Percentiles rank a stretch among this genome's conserved stretches.
Evolutionary conservation across 2,329 filamentous ascomycete species (phyloP).

Genomic region (Aspergillus neoniger): DNA sequence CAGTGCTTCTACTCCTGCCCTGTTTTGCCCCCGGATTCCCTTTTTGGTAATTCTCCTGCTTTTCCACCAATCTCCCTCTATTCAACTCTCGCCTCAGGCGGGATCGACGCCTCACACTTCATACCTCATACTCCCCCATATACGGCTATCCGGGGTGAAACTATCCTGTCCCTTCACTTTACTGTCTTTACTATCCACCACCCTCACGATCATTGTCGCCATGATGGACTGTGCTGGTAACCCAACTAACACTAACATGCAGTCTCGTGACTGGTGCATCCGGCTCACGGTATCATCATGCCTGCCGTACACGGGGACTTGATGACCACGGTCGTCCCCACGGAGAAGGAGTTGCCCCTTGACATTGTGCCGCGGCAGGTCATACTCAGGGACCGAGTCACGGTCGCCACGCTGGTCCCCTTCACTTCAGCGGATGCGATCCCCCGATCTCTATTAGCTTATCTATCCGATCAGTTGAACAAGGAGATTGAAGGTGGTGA

Average conservation of each 20-base stretch:
- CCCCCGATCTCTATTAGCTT: slow-evolving; percentile 71
- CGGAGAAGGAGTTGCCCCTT: slow-evolving; percentile 58
- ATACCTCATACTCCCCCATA: not conserved
- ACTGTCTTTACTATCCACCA: no score
- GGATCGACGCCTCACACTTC: no score
- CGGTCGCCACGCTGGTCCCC: slow-evolving; percentile 79
- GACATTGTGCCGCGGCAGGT: slow-evolving; percentile 74
- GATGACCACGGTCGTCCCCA: slow-evolving; percentile 32
- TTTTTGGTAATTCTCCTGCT: not conserved
- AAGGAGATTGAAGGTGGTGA: slow-evolving; percentile 90
- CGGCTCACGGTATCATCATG: slow-evolving; percentile 32
- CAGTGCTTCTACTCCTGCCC: no score
- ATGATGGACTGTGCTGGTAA: not conserved
- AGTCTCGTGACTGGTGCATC: slow-evolving; percentile 39
- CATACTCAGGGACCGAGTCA: slow-evolving; percentile 79
- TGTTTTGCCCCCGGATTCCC: not conserved
- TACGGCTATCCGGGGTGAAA: no score
- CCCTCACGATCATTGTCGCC: not conserved
- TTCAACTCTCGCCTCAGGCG: no score
- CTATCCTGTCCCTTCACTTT: no score
- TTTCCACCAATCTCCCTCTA: no score
- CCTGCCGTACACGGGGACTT: slow-evolving; percentile 41
- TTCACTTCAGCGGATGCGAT: slow-evolving; percentile 76
- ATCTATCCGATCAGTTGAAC: slow-evolving; percentile 81
- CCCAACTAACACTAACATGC: slow-evolving; percentile 34